A percentile compares a stretch with the other conserved stretches of the same genome.
Evolutionary conservation across 768 basidiomycete species (phyloP).

Genomic region (Mycena vulgaris): DNA sequence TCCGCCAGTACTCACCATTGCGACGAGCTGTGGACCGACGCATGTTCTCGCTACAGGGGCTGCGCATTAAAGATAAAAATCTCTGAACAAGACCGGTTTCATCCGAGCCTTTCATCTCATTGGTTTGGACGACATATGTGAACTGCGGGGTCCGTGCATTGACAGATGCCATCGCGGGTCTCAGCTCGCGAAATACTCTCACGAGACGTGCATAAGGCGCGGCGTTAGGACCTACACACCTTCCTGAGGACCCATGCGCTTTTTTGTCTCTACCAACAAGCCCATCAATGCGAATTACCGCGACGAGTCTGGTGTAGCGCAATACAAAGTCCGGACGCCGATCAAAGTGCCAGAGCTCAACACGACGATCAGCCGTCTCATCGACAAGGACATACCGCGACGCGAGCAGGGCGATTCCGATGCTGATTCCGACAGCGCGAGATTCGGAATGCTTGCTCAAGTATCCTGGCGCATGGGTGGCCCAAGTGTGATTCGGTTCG

Average conservation of each 20-base stretch:
- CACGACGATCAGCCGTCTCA: constrained; percentile 27
- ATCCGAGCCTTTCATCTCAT: too few relatives aligned
- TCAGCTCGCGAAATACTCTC: neutral
- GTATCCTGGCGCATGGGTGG: constrained; percentile 18
- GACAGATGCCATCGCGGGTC: too few relatives aligned
- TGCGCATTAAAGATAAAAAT: too few relatives aligned
- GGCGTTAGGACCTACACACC: neutral
- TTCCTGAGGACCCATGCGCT: constrained; percentile 2
- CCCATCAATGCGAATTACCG: constrained; percentile 28
- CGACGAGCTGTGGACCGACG: too few relatives aligned
- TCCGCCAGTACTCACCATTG: too few relatives aligned
- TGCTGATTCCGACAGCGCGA: neutral
- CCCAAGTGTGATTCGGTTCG: constrained; percentile 19
- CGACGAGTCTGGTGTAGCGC: constrained; percentile 14
- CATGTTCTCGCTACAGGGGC: too few relatives aligned
- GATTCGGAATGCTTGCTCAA: constrained; percentile 25
- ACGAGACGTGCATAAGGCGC: neutral
- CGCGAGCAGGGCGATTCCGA: neutral
- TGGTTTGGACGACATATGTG: too few relatives aligned
- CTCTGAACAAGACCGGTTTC: too few relatives aligned
- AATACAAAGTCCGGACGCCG: constrained; percentile 28
- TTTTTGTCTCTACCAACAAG: constrained; percentile 25
- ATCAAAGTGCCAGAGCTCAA: constrained; percentile 25
- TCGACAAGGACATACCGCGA: constrained; percentile 32
- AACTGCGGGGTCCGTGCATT: too few relatives aligned